Conservation (phyloP, 1,284 basidiomycete species). For the Pterulicium gracile region DNA sequence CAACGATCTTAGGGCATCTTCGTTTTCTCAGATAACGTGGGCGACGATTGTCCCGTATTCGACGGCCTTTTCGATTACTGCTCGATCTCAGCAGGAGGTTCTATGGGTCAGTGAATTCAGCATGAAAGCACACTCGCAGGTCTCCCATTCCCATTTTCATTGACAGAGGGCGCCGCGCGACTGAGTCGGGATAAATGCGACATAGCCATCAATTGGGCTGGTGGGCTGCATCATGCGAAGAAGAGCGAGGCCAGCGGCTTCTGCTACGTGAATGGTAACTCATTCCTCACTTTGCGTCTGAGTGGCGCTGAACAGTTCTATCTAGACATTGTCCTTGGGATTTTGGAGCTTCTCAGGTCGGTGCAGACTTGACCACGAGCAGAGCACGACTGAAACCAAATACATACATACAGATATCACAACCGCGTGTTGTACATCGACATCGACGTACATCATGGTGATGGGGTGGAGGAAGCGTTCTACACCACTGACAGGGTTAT, state of each 20-base stretch:
- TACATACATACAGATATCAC: conserved; percentile 59
- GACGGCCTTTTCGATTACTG: conserved; percentile 98
- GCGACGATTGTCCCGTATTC: conserved; percentile 96
- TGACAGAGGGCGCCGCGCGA: conserved; percentile 87
- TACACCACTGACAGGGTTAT: conserved; percentile 99
- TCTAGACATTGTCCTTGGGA: conserved; percentile 94
- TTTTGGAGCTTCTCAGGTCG: conserved; percentile 85
- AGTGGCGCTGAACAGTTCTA: conserved; percentile 1
- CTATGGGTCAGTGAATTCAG: conserved; percentile 69
- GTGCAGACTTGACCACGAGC: conserved; percentile 9
- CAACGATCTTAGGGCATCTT: background rate
- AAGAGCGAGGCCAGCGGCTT: conserved; percentile 98
- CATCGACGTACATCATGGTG: conserved; percentile 98
- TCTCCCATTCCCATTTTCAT: conserved; percentile 3
- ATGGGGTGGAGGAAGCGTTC: conserved; percentile 99
- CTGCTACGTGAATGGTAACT: conserved; percentile 92
- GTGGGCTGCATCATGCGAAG: conserved; percentile 96
- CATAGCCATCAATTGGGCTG: conserved; percentile 98
- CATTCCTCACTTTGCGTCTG: background rate
- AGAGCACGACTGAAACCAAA: background rate
- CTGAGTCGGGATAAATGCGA: conserved; percentile 96
- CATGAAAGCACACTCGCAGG: background rate
- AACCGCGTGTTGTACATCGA: conserved; percentile 95
- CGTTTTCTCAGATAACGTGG: conserved; percentile 30
- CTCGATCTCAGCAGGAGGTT: conserved; percentile 96